phyloP scores from a whole-genome alignment of 768 basidiomycete species.

The Mycena amicta region DNA sequence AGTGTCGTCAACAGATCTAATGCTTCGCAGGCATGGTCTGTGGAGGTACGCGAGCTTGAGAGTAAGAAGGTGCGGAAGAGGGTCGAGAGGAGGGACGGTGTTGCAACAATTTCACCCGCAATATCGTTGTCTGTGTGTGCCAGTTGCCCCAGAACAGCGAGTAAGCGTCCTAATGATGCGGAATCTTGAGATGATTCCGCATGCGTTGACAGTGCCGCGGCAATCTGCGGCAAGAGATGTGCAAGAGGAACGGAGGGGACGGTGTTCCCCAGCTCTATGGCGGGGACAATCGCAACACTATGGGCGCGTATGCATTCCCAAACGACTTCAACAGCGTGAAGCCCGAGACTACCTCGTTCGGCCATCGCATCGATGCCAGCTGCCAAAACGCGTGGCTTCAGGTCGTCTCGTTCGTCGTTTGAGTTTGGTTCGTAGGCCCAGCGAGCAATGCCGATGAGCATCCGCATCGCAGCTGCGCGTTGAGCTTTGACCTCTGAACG shows the following conservation, averaged over 20 bases:
- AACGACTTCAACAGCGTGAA: constrained; percentile 67
- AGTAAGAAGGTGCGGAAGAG: constrained; percentile 62
- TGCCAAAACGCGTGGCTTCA: constrained; percentile 66
- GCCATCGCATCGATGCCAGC: constrained; percentile 67
- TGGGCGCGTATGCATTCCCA: constrained; percentile 62
- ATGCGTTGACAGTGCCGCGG: constrained; percentile 38
- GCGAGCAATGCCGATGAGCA: constrained; percentile 62
- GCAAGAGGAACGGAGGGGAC: constrained; percentile 42
- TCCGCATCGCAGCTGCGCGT: constrained; percentile 76
- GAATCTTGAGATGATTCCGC: constrained; percentile 41
- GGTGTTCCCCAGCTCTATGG: constrained; percentile 49
- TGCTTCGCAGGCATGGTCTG: constrained; percentile 48
- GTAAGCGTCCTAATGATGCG: constrained; percentile 56
- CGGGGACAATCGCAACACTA: constrained; percentile 36
- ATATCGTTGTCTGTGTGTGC: constrained; percentile 58
- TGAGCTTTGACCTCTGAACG: constrained; percentile 85
- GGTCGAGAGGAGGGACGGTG: constrained; percentile 52
- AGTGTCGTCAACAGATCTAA: constrained; percentile 60
- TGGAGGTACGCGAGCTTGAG: constrained; percentile 43
- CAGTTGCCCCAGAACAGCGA: constrained; percentile 62
- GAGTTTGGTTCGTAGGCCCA: constrained; percentile 41
- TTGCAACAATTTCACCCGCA: constrained; percentile 53
- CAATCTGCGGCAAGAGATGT: constrained; percentile 55
- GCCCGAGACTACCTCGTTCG: constrained; percentile 68
- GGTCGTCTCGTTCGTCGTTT: constrained; percentile 39